Evolutionary conservation across 2,329 filamentous ascomycete species (phyloP).

Genomic region (Trichophyton schoenleinii): DNA sequence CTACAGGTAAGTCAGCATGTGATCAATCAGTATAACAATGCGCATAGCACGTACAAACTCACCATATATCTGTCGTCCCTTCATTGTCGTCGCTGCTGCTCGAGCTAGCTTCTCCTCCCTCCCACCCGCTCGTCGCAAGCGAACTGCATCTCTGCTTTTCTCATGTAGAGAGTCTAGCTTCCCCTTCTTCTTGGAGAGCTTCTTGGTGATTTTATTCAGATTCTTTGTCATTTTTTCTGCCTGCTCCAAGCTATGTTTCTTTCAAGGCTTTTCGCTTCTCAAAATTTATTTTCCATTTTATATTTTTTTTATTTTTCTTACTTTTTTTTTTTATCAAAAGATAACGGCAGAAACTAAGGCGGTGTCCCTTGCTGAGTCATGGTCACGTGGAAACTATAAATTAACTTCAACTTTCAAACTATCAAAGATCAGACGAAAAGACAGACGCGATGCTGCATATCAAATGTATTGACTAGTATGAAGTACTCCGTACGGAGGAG

Average conservation of each 20-base stretch:
- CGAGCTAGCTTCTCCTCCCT: slow-evolving; percentile 74
- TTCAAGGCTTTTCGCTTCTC: not conserved
- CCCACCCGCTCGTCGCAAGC: slow-evolving; percentile 63
- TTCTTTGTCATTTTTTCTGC: slow-evolving; percentile 54
- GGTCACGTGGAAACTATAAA: not conserved
- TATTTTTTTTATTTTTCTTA: not conserved
- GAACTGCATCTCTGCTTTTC: slow-evolving; percentile 73
- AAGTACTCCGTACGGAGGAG: no score
- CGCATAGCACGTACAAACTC: slow-evolving; percentile 20
- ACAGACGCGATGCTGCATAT: not conserved
- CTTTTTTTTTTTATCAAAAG: not conserved
- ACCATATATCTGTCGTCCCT: slow-evolving; percentile 64
- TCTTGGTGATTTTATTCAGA: slow-evolving; percentile 73
- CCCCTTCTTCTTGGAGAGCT: slow-evolving; percentile 76
- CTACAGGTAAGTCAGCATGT: slow-evolving; percentile 28
- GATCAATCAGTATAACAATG: not conserved
- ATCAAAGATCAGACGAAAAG: not conserved
- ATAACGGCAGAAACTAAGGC: not conserved
- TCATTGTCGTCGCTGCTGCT: slow-evolving; percentile 55
- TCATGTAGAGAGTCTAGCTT: slow-evolving; percentile 67
- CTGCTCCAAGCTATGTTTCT: not conserved
- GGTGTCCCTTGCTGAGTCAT: not conserved
- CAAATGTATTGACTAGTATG: not conserved
- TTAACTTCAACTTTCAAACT: not conserved
- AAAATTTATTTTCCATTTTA: not conserved